phyloP scores from a whole-genome alignment of 805 yeast genomes.

The Ogataea populi-albae region DNA sequence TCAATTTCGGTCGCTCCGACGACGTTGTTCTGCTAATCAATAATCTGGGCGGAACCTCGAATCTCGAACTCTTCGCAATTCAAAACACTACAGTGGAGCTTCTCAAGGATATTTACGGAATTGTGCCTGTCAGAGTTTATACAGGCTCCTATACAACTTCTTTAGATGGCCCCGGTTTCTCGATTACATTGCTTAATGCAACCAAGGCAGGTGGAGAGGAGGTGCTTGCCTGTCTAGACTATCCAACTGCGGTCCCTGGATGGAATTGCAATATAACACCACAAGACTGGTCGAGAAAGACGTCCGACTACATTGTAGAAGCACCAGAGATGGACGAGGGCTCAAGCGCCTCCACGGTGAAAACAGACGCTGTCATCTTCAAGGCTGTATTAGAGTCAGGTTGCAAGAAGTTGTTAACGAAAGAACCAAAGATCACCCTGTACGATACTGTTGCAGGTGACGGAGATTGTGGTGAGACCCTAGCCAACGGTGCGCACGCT shows the following conservation, averaged over 20 bases:
- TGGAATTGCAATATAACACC: conserved; percentile 56
- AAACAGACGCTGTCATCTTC: conserved; percentile 29
- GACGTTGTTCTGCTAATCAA: conserved; percentile 75
- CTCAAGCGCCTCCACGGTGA: conserved; percentile 27
- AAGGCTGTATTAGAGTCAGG: conserved; percentile 41
- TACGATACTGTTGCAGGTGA: conserved; percentile 92
- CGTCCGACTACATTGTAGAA: conserved; percentile 26
- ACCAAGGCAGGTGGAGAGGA: conserved; percentile 47
- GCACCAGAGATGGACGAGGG: conserved; percentile 33
- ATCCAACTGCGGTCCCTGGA: conserved; percentile 75
- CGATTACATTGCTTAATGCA: conserved; percentile 75
- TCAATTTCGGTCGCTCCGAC: conserved; percentile 51
- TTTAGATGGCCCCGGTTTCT: conserved; percentile 88
- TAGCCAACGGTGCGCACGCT: conserved; percentile 78
- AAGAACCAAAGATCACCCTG: conserved; percentile 82
- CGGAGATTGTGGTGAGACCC: conserved; percentile 95
- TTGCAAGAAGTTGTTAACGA: conserved; percentile 50
- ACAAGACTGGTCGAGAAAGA: conserved; percentile 20
- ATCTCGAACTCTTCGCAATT: conserved; percentile 72
- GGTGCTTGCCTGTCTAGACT: conserved; percentile 58
- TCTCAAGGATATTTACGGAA: conserved; percentile 49
- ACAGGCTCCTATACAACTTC: conserved; percentile 86
- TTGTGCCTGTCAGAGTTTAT: conserved; percentile 64
- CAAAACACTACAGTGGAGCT: conserved; percentile 55
- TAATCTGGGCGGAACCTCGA: conserved; percentile 88